A percentile compares a stretch with the other conserved stretches of the same genome.
Evolutionary conservation across 352 stramenopile genomes (phyloP).

Genomic region (Phytophthora ohioensis): DNA sequence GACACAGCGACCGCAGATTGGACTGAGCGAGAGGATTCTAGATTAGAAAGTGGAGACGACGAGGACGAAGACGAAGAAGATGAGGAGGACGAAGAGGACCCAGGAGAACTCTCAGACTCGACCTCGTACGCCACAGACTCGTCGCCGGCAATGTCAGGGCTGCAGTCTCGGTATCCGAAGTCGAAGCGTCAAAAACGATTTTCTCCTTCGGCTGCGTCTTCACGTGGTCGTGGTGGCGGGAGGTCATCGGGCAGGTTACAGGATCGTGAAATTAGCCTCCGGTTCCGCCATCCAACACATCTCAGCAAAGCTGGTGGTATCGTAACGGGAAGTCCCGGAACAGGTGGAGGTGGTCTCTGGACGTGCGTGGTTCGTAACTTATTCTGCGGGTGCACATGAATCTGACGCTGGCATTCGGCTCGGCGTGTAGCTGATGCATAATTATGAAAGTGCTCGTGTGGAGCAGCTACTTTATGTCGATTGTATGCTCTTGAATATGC

Average conservation of each 20-base stretch:
- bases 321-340: slow-evolving; percentile 19
- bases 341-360: slow-evolving; percentile 29
- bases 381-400: slow-evolving; percentile 41
- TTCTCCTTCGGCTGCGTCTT: slow-evolving; percentile 17
- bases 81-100: slow-evolving; percentile 35
- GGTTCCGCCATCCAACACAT: slow-evolving; percentile 33
- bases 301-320: slow-evolving; percentile 26
- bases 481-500: slow-evolving; percentile 23
- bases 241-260: slow-evolving; percentile 18
- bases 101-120: slow-evolving; percentile 35
- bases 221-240: slow-evolving; percentile 19
- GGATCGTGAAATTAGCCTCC: slow-evolving; percentile 23
- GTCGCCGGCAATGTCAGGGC: slow-evolving; percentile 32
- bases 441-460: slow-evolving; percentile 24
- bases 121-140: slow-evolving; percentile 41
- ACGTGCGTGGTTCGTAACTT: slow-evolving; percentile 35
- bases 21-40: slow-evolving; percentile 33
- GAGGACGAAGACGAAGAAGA: slow-evolving; percentile 43
- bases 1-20: slow-evolving; percentile 47
- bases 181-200: slow-evolving; percentile 27
- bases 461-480: slow-evolving; percentile 31
- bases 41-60: slow-evolving; percentile 33
- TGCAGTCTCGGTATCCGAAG: slow-evolving; percentile 30
- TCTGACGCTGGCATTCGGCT: neutral
- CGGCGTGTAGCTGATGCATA: slow-evolving; percentile 22